Evolutionary conservation across 2,329 filamentous ascomycete genomes (phyloP), one percentile per base, ranked within the genome.

Genomic region (Fusarium sp.): DNA sequence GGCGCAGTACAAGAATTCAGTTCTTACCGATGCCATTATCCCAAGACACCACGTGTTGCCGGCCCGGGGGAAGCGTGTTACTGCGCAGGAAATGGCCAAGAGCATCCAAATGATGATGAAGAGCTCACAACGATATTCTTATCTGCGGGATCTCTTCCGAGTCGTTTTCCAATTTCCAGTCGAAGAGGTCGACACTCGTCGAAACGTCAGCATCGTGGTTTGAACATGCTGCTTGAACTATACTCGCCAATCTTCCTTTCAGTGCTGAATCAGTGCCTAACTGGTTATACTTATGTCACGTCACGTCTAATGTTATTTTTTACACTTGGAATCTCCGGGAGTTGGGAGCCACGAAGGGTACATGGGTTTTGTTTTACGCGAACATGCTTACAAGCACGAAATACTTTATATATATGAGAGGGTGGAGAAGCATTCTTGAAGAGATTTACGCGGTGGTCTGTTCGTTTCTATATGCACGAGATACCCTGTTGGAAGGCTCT

Each of bases 161-260:
- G 85, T 95, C 40, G 94, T 97, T 4, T 97, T 97, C 78, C 92
- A 93, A 5, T 95, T 95, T 75, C 88, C 91, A 47, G 81, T 94
- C 17, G 93, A 97, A 57, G 94, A 97, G 73, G 91, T 89, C 1
- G 89, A 91, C 46, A 82, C 84, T 55, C 84, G 91, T 68, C 91
- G 92, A 74, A 88, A 85, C 58, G 83, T 90, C 47, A 88, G 85
- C 63, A 91, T 92, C 62, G 80, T 81, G 19, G 83, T 91, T 26
- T 75, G 66, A 67, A 9, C 24, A 43, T 34, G 11, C 45, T 51
- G 34, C 42, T 38, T 44, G 21, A 22, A 26, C 24, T 57, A 22
- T 59, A 19, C 36, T 50, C 38, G 14, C 31, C 42, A 22, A 26
- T 38, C 45, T 39, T 43, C 45, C 40, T 11, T 13, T 47, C 42